Conservation (phyloP, 2,329 filamentous ascomycete species). For the Parastagonospora avenae region DNA sequence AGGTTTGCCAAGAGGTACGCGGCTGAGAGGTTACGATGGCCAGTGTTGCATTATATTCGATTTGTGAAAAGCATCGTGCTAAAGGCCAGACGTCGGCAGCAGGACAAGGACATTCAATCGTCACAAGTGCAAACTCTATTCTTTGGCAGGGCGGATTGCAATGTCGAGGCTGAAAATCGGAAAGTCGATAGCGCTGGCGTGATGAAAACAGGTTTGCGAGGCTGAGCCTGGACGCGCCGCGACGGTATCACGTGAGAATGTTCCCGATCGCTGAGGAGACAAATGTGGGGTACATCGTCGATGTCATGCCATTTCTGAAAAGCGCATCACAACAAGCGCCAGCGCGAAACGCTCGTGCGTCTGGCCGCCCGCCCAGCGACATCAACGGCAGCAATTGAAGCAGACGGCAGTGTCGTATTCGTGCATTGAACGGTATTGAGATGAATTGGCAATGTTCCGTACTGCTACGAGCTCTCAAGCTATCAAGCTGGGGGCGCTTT, state of each 20-base stretch:
- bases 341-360: too few species aligned
- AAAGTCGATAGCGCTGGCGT: neutral
- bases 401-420: neutral
- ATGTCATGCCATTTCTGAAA: conserved; percentile 6
- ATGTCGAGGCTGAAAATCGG: neutral
- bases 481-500: neutral
- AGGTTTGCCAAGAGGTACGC: too few species aligned
- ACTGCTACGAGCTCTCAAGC: neutral
- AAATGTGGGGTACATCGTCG: conserved; percentile 19
- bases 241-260: neutral
- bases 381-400: neutral
- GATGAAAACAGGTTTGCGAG: conserved; percentile 21
- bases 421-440: neutral
- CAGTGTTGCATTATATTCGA: too few species aligned
- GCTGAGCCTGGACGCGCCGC: conserved; percentile 5
- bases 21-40: too few species aligned
- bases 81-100: too few species aligned
- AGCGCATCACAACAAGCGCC: conserved; percentile 1
- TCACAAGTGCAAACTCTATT: too few species aligned
- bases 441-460: neutral
- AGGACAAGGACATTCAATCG: too few species aligned
- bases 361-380: too few species aligned
- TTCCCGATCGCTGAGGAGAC: conserved; percentile 3
- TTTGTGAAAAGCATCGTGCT: too few species aligned
- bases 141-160: too few species aligned